Percentiles rank a stretch among this genome's conserved stretches.
Evolutionary conservation across 352 stramenopile species (phyloP).

Genomic region (Pythium apleroticum): DNA sequence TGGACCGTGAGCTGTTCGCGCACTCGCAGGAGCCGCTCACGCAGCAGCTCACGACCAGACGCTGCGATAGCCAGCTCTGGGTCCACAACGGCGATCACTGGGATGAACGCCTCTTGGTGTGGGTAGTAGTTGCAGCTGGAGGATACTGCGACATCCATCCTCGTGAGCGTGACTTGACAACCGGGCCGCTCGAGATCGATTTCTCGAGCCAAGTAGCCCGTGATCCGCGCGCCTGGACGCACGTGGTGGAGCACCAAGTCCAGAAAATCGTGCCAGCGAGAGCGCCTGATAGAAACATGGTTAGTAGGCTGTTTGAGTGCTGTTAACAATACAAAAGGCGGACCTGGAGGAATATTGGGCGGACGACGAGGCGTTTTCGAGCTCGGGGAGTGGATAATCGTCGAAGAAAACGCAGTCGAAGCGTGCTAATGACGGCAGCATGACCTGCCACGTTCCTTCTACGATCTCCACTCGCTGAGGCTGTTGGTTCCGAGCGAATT

Average conservation of each 20-base stretch:
- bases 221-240: constrained; percentile 47
- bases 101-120: constrained; percentile 54
- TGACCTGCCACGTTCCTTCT: constrained; percentile 67
- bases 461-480: constrained; percentile 45
- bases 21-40: constrained; percentile 12
- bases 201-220: constrained; percentile 60
- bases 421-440: constrained; percentile 43
- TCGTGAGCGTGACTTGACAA: constrained; percentile 33
- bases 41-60: constrained; percentile 2
- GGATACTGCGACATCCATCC: constrained; percentile 38
- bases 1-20: constrained; percentile 15
- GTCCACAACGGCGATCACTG: constrained; percentile 61
- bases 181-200: constrained; percentile 50
- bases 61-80: neutral
- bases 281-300: constrained; percentile 30
- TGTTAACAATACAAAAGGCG: neutral
- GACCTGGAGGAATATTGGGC: neutral
- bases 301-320: neutral
- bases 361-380: constrained; percentile 27
- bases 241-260: constrained; percentile 51
- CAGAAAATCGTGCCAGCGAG: constrained; percentile 75
- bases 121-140: constrained; percentile 68
- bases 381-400: constrained; percentile 72
- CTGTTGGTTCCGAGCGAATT: constrained; percentile 41
- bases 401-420: constrained; percentile 87